Evolutionary conservation across 495 filamentous ascomycete species (phyloP), one percentile per base, ranked within the genome.

Genomic region (Aspergillus mulundensis): DNA sequence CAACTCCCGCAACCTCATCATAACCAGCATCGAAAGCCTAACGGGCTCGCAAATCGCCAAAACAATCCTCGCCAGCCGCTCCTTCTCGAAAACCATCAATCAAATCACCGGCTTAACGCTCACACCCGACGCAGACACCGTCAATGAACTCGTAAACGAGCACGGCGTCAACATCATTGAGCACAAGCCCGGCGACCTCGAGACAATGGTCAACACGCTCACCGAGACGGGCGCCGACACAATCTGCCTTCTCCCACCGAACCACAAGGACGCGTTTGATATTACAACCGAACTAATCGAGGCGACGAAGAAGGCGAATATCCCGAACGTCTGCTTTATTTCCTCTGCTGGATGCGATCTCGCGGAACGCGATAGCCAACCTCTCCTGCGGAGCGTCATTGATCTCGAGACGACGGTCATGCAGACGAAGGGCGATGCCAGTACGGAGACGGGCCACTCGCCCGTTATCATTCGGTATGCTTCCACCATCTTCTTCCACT

Each of bases 41-140:
- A 83, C 78, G 43, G 80, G 79, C 66, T 80, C 72, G 56, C 64
- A 77, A 30, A 81, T 82, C 56, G 75, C 77, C 51, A 76, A 82
- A 55, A 70, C 82, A 5, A 68, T 84, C 49, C 68, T 83, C 42
- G 77, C 70, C 16, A 59, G 79, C 30, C 58, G 60, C 7, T 61
- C 69, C 8, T 83, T 84, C 70, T 54, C 52, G 15, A 66, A 59
- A 23, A 61, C 70, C 38, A 57, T 82, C 61, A 56, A 61, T 57
- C 66, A 65, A 34, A 54, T 84, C 25, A 69, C 64, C 7, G 71
- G 71, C 20, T 70, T 79, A 5, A 60, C 74, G 3, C 61, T 80
- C 3, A 48, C 86, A 64, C 79, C 82, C 0, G 59, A 61, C 11
- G 61, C 70, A 39, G 60, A 74, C 19, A 76, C 77, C 49, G 74